phyloP scores from a whole-genome alignment of 2,329 filamentous ascomycete genomes.

The Fusarium zealandicum region DNA sequence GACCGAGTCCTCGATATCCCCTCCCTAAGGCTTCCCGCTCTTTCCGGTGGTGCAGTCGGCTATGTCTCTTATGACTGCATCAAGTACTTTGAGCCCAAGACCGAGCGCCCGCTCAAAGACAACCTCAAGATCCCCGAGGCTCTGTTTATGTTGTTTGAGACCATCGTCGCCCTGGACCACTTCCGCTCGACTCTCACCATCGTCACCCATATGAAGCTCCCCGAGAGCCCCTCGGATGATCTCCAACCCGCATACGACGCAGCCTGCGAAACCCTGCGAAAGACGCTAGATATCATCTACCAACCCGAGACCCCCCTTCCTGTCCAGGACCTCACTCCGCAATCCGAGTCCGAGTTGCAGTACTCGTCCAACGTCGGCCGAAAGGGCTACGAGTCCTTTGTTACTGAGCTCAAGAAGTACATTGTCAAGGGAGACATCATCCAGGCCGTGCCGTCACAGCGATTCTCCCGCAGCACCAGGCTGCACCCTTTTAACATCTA shows the following conservation, averaged over 20 bases:
- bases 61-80: constrained; percentile 99
- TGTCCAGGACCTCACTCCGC: constrained; percentile 61
- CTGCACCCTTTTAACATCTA: constrained; percentile 99
- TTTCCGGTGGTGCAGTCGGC: constrained; percentile 92
- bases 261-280: constrained; percentile 66
- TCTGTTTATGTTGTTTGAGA: constrained; percentile 96
- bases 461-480: constrained; percentile 86
- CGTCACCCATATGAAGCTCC: constrained; percentile 86
- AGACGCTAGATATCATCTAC: constrained; percentile 74
- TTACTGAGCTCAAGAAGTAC: constrained; percentile 85
- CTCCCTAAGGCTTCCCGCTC: constrained; percentile 79
- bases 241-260: constrained; percentile 57
- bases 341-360: constrained; percentile 75
- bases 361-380: constrained; percentile 93
- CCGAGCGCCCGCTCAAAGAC: constrained; percentile 87
- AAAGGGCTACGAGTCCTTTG: constrained; percentile 88
- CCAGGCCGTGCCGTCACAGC: constrained; percentile 94
- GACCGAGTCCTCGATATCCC: constrained; percentile 85
- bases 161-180: constrained; percentile 91
- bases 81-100: constrained; percentile 97
- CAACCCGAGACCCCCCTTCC: constrained; percentile 80
- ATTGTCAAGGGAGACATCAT: constrained; percentile 94
- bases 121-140: constrained; percentile 89
- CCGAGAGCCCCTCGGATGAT: constrained; percentile 56
- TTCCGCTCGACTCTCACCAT: constrained; percentile 94